Evolutionary conservation across 768 basidiomycete genomes (phyloP), one percentile per base, ranked within the genome.

Genomic region (Tricholoma saponaceum): DNA sequence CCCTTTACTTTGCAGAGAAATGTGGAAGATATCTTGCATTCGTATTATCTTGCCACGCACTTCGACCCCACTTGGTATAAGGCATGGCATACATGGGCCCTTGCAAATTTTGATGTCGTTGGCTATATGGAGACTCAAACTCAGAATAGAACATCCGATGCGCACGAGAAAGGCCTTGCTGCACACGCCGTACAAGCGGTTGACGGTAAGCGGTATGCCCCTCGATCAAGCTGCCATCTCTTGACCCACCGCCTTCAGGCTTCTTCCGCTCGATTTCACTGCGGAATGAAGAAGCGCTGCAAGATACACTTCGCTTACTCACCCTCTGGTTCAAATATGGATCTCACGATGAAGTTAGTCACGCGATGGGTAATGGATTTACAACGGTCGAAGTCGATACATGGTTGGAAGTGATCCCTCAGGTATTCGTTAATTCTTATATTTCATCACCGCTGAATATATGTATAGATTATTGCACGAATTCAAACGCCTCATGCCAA

Each of bases 301-400:
- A 99, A 69, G 97, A 99, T 62, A 97, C 92, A 0, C 79, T 99
- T 13, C 84, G 97, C 16, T 76, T 98, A 7, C 76, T 99, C 33
- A 98, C 97, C 0, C 76, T 99, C 2, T 99, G 97, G 97, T 99
- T 99, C 81, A 96, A 96, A 66, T 98, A 89, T 68, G 97, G 96
- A 10, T 85, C 87, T 28, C 86, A 95, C 59, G 85, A 90, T 50
- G 89, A 92, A 57, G 95, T 99, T 63, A 92, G 88, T 65, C 80
- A 89, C 63, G 92, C 94, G 0, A 95, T 99, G 79, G 84, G 81
- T 23, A 86, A 75, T 54, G 95, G 96, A 0, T 93, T 97, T 72
- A 83, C 85, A 2, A 85, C 84, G 37, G 93, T 99, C 35, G 93
- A 91, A 67, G 87, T 99, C 52, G 95, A 99, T 67, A 98, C 95